Evolutionary conservation across 2,329 filamentous ascomycete species (phyloP).

Genomic region (Colletotrichum sojae): DNA sequence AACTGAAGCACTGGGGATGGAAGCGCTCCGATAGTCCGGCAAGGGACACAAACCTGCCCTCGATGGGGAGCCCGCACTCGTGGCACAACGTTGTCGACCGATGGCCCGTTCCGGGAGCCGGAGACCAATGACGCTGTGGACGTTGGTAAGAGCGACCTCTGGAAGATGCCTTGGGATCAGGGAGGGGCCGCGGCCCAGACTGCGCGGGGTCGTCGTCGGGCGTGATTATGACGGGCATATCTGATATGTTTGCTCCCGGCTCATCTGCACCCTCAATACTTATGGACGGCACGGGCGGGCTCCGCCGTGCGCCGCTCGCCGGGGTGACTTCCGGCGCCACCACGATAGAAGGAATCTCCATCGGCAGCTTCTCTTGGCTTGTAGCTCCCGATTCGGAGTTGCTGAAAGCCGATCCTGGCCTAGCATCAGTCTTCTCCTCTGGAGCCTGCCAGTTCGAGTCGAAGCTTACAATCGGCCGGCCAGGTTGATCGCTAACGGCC

Average conservation of each 20-base stretch:
- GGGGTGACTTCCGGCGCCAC: constrained; percentile 63
- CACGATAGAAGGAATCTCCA: constrained; percentile 68
- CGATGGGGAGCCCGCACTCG: constrained; percentile 86
- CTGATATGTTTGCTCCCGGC: background rate
- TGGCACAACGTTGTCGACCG: constrained; percentile 73
- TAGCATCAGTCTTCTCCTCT: constrained; percentile 79
- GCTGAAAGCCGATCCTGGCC: constrained; percentile 48
- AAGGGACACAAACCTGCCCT: constrained; percentile 90
- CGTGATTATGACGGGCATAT: constrained; percentile 58
- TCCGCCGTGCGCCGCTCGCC: constrained; percentile 46
- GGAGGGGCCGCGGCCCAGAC: constrained; percentile 58
- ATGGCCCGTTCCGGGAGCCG: constrained; percentile 56
- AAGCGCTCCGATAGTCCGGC: constrained; percentile 82
- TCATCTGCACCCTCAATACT: constrained; percentile 55
- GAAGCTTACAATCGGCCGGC: constrained; percentile 98
- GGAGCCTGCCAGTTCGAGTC: constrained; percentile 84
- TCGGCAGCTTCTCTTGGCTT: constrained; percentile 61
- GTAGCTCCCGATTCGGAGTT: constrained; percentile 9
- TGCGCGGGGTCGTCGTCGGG: constrained; percentile 54
- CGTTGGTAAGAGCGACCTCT: constrained; percentile 54
- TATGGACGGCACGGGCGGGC: constrained; percentile 59
- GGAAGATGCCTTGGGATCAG: constrained; percentile 56
- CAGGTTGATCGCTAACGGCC: constrained; percentile 90
- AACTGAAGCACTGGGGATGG: constrained; percentile 93
- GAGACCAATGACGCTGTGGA: constrained; percentile 71